Evolutionary conservation across 768 basidiomycete species (phyloP).

Genomic region (Phlebiopsis flavidoalba): DNA sequence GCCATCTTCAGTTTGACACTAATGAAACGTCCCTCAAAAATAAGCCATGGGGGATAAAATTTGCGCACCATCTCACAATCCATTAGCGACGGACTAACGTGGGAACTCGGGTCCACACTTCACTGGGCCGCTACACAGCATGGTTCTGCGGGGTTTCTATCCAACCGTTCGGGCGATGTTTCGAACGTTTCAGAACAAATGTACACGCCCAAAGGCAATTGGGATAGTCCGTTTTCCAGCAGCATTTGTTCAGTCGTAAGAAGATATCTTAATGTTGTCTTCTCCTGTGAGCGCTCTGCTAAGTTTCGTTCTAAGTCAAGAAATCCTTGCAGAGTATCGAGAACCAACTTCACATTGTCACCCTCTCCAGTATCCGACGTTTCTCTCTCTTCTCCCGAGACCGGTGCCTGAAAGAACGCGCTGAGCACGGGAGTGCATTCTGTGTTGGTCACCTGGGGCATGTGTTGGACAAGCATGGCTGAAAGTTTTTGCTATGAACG

Average conservation of each 20-base stretch:
- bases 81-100: constrained; percentile 79
- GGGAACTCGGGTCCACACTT: constrained; percentile 28
- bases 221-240: constrained; percentile 94
- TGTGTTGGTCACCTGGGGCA: constrained; percentile 82
- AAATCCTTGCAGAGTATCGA: not conserved
- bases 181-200: constrained; percentile 68
- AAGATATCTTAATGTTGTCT: constrained; percentile 65
- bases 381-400: constrained; percentile 80
- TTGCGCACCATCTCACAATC: constrained; percentile 93
- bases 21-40: not conserved
- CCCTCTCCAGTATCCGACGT: constrained; percentile 44
- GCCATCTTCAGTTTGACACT: constrained; percentile 85
- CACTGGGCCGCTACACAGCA: constrained; percentile 24
- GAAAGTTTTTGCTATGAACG: constrained; percentile 75
- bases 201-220: constrained; percentile 79
- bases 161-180: constrained; percentile 69
- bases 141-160: constrained; percentile 70
- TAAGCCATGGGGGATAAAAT: not conserved
- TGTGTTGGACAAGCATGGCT: constrained; percentile 91
- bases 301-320: constrained; percentile 1
- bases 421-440: constrained; percentile 85
- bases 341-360: constrained; percentile 29
- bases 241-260: constrained; percentile 85
- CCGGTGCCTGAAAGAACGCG: constrained; percentile 75
- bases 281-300: constrained; percentile 60